A percentile compares a stretch with the other conserved stretches of the same genome.
These are phyloP conservation scores for Emmonsiellopsis sp. DNA, from an alignment of 2,329 filamentous ascomycete genomes.

Conservation along the genomic window DNA sequence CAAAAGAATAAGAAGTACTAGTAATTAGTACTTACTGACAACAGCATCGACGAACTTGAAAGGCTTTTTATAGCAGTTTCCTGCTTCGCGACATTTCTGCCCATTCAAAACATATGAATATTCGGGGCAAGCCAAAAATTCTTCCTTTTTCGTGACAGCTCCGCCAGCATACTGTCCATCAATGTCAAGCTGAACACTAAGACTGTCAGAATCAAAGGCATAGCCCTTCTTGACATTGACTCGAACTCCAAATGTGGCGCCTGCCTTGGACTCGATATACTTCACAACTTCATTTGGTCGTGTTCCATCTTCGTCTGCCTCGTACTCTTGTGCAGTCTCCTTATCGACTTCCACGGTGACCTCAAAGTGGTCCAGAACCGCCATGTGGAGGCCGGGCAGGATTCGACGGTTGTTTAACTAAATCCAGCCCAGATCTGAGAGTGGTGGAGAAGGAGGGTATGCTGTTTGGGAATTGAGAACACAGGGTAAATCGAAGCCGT, in stretches of 20 bases:
- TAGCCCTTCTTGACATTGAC: constrained; percentile 6
- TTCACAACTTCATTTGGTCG: constrained; percentile 14
- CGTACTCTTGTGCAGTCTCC: constrained; percentile 17
- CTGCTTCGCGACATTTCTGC: neutral
- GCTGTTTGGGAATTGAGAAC: no score
- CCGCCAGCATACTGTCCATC: constrained; percentile 14
- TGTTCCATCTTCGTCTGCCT: constrained; percentile 13
- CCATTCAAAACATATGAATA: neutral
- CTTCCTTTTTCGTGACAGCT: neutral
- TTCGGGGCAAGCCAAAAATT: neutral
- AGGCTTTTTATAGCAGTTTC: constrained; percentile 5
- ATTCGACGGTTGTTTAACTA: neutral
- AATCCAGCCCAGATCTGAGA: no score
- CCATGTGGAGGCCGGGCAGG: constrained; percentile 6
- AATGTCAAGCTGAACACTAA: constrained; percentile 10
- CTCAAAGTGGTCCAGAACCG: constrained; percentile 5
- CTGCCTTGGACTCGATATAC: constrained; percentile 24
- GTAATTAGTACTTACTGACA: constrained; percentile 5
- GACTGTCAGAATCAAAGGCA: constrained; percentile 5
- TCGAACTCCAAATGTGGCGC: constrained; percentile 16
- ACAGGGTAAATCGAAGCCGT: no score
- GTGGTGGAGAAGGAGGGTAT: no score
- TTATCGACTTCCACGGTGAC: constrained; percentile 14
- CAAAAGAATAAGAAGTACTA: no score
- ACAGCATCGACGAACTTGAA: constrained; percentile 13